Percentiles rank a stretch among this genome's conserved stretches.
Conservation (phyloP, 345 rosid genomes). For the Melaleuca alternifolia region DNA sequence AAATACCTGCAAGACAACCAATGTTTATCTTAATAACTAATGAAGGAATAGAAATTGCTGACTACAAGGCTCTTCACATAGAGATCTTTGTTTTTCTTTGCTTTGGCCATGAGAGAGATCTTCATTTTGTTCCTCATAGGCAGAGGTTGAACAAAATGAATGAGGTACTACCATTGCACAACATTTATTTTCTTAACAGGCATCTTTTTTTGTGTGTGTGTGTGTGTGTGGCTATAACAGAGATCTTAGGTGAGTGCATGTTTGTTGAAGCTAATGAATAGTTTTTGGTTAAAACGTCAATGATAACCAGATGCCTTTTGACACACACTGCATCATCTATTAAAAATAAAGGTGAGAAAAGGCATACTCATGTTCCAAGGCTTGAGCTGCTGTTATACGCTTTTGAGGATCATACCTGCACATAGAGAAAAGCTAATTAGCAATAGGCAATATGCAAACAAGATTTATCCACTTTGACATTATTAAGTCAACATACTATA, state of each 20-base stretch:
- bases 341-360: not conserved
- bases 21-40: not conserved
- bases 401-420: constrained; percentile 70
- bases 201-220: not conserved
- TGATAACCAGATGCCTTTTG: not conserved
- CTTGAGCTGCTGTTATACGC: constrained; percentile 94
- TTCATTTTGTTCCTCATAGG: not conserved
- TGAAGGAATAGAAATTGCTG: not conserved
- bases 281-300: not conserved
- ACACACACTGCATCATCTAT: not conserved
- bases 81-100: not conserved
- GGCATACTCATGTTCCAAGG: constrained; percentile 76
- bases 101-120: not conserved
- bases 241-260: not conserved
- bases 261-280: not conserved
- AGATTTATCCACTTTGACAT: not conserved
- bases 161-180: not conserved
- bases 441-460: not conserved
- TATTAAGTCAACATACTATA: not conserved
- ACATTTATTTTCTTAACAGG: not conserved
- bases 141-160: not conserved
- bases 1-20: constrained; percentile 17
- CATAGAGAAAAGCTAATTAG: not conserved
- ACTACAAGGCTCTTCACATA: not conserved
- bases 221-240: not conserved